Base-by-base conservation (phyloP, 176 grass and related monocot species). In the Ensete ventricosum region DNA sequence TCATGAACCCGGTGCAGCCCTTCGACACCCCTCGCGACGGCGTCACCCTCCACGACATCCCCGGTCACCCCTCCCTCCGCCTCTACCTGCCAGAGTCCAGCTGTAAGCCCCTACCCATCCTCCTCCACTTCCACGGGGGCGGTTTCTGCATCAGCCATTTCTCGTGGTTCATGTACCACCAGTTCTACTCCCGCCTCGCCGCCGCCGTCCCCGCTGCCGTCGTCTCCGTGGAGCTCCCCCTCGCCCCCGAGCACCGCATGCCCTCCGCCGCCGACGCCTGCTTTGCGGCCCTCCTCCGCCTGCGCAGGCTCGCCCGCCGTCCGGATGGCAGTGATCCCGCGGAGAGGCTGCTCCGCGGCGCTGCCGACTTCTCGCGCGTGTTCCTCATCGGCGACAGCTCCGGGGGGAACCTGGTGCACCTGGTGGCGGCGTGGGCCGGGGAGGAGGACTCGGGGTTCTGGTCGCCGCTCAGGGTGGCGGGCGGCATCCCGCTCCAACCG, bases 361-460 rank as follows among this genome's bases (percentile, higher is more conserved):
- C 80, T 1, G 81, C 80, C 13, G 88, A 96, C 81, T 24, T 88
- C 55, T 87, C 88, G 52, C 83, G 88, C 26, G 82, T 91, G 54
- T 96, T 91, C 80, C 88, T 88, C 64, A 72, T 96, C 52, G 91
- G 91, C 13, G 91, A 91, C 82, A 96, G 92, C 88, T 96, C 92
- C 21, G 92, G 92, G 2, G 92, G 81, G 25, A 96, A 96, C 83
- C 83, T 96, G 3, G 84, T 91, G 21, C 92, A 96, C 69, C 73
- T 65, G 20, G 69, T 96, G 12, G 85, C 76, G 0, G 80, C 85
- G 58, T 80, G 62, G 14, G 87, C 73, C 1, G 73, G 77, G 0
- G 50, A 77, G 60, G 78, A 85, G n/a, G 64, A n/a, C 0, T 49
- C 20, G 0, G 80, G 16, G 12, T 68, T 1, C 34, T 91, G 82